phyloP scores from a whole-genome alignment of 257 asterid species.

The Sherardia arvensis region DNA sequence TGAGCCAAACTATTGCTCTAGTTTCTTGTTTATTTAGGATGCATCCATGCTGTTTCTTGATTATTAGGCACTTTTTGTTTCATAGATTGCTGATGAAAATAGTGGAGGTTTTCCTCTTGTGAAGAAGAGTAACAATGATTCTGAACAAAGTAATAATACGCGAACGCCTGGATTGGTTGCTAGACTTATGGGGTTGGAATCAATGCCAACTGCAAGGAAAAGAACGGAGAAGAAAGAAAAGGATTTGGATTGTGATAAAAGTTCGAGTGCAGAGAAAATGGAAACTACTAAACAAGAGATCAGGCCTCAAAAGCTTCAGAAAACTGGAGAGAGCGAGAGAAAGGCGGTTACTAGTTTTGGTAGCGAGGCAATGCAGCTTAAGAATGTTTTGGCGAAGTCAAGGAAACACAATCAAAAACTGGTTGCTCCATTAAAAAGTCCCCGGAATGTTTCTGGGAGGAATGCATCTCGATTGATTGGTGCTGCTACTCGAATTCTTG shows the following conservation, averaged over 20 bases:
- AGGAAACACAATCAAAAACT: slow-evolving; percentile 58
- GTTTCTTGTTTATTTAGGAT: neutral
- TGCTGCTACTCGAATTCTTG: slow-evolving; percentile 77
- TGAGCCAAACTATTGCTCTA: slow-evolving; percentile 1
- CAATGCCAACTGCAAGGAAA: slow-evolving; percentile 55
- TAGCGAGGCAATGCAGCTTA: slow-evolving; percentile 51
- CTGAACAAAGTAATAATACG: slow-evolving; percentile 37
- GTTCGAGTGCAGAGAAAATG: slow-evolving; percentile 28
- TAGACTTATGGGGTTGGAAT: slow-evolving; percentile 93
- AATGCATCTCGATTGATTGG: slow-evolving; percentile 63
- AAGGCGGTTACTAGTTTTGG: slow-evolving; percentile 42
- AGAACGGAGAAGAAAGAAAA: slow-evolving; percentile 38
- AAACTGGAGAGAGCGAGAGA: slow-evolving; percentile 51
- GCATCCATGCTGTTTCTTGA: slow-evolving; percentile 2
- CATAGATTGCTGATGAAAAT: slow-evolving; percentile 89
- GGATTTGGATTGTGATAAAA: slow-evolving; percentile 8
- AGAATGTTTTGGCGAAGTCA: slow-evolving; percentile 50
- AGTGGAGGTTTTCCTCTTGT: slow-evolving; percentile 74
- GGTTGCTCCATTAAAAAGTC: slow-evolving; percentile 63
- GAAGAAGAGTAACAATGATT: slow-evolving; percentile 26
- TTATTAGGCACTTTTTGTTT: slow-evolving; percentile 6
- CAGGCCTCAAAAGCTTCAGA: slow-evolving; percentile 88
- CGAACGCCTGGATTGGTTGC: slow-evolving; percentile 81
- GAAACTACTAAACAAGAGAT: slow-evolving; percentile 39
- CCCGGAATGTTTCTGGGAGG: slow-evolving; percentile 47